A percentile compares a stretch with the other conserved stretches of the same genome.
phyloP scores from a whole-genome alignment of 2,329 filamentous ascomycete species.

The Aspergillus quadricinctus region DNA sequence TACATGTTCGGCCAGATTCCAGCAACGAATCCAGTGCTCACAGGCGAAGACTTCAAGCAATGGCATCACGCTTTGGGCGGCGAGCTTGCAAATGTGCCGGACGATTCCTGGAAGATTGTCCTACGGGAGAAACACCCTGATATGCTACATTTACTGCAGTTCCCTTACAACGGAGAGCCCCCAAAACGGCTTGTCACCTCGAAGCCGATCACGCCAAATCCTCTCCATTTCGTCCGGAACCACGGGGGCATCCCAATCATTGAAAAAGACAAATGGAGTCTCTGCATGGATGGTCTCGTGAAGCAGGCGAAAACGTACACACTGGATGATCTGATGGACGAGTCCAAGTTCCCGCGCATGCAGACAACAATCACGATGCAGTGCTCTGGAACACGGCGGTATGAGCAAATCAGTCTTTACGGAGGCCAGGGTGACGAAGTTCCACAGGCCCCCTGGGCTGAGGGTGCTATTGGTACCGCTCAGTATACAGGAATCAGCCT shows the following conservation, averaged over 20 bases:
- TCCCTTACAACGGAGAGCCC: constrained; percentile 62
- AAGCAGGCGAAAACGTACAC: constrained; percentile 55
- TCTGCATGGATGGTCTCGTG: constrained; percentile 59
- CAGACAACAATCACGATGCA: constrained; percentile 60
- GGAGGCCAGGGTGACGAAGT: constrained; percentile 64
- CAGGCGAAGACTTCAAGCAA: constrained; percentile 54
- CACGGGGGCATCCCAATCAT: constrained; percentile 68
- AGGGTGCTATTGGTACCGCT: constrained; percentile 65
- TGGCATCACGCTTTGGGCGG: constrained; percentile 54
- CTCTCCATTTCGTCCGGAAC: constrained; percentile 64
- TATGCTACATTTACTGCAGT: constrained; percentile 60
- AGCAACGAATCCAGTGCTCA: constrained; percentile 54
- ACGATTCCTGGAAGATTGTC: constrained; percentile 56
- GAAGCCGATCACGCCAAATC: constrained; percentile 56
- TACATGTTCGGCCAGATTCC: constrained; percentile 55
- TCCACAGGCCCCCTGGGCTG: constrained; percentile 51
- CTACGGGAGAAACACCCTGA: constrained; percentile 55
- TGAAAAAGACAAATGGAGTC: constrained; percentile 50
- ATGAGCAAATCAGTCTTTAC: constrained; percentile 64
- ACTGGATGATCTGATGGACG: constrained; percentile 57
- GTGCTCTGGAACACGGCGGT: constrained; percentile 64
- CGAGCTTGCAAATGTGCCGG: constrained; percentile 46
- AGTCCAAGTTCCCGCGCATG: constrained; percentile 56
- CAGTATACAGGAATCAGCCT: constrained; percentile 60
- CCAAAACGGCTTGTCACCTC: constrained; percentile 55